Evolutionary conservation across 371 early-diverging fungal species (phyloP), one percentile per base, ranked within the genome.

Genomic region (Rhizomucor miehei): DNA sequence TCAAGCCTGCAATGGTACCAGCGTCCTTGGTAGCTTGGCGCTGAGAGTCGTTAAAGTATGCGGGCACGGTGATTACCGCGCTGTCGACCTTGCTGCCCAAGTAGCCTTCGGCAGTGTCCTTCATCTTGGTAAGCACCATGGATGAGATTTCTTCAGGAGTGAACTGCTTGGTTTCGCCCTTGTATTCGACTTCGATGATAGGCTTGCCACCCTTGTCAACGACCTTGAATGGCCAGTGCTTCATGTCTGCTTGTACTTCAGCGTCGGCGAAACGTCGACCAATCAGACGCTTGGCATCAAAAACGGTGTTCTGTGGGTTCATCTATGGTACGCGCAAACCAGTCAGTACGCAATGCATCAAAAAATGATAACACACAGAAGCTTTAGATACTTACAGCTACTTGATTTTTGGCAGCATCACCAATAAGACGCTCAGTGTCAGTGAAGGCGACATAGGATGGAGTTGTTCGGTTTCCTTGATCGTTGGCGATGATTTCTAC

Each of bases 381-480:
- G 36, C n/a, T 48, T 48, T n/a, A 35, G 14, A n/a, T 54, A 54
- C 54, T 34, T 50, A 56, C 47, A 51, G 89, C 86, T 44, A 88
- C 86, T 75, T 90, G 89, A 57, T 90, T 85, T 79, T 94, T 91
- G 66, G 99, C 98, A 35, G 93, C 91, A 56, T 91, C 87, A 54
- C 99, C 99, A 53, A 98, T 94, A 48, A 97, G 75, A 64, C 94
- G 88, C 77, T 95, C 94, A 46, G 84, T 82, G 54, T 88, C 88
- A 54, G 88, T 77, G 67, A 95, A 93, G 56, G 94, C 91, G 20
- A 99, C 97, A 47, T 94, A 89, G 19, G 98, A 98, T n/a, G 99
- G 99, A 12, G 98, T 98, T 40, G 97, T 99, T 65, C 97, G 89
- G 57, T 89, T 89, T 65, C 98, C 98, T 71, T 94, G 92, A 48